Base-by-base conservation (phyloP, 306 rosid genomes). In the Dryas octopetala region DNA sequence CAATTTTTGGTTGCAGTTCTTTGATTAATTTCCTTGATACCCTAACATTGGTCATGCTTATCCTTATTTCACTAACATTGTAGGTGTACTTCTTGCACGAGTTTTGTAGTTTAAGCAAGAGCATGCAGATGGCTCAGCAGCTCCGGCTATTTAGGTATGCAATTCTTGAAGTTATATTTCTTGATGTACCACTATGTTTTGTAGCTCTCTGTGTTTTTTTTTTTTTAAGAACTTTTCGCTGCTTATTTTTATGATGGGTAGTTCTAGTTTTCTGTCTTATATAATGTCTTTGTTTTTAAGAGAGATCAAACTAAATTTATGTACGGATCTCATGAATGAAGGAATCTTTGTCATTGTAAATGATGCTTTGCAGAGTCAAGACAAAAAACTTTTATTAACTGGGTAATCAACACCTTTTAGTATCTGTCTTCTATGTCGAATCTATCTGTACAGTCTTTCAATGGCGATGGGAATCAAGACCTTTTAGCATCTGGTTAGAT, bases 281-380 rank as follows among this genome's bases (percentile, higher is more conserved):
- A 70, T 50, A 76, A 26, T 57, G 38, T 52, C 8, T 50, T 71
- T 52, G 65, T 19, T 73, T 53, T 59, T 63, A 71, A 78, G 54
- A 46, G 80, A 51, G 63, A 73, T 81, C 59, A 41, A 55, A 83
- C 59, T 77, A 73, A 46, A 73, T 79, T 64, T 57, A 68, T 84
- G 80, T 77, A 94, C 97, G 93, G 97, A 94, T 86, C 90, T 94
- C 66, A 87, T 86, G 93, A 91, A 87, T 82, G 98, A 94, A 88
- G 98, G 98, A 46, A 90, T 94, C 80, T 94, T 94, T 81, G 95
- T 87, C 62, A 85, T 94, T 74, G 76, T 91, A 55, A 76, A 87
- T 19, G 91, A 91, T 83, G 89, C 91, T 61, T 73, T 94, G 83
- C 97, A 88, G 82, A 84, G 89, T 87, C 71, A 83, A 81, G 98